Percentiles rank a stretch among this genome's conserved stretches.
phyloP scores from a whole-genome alignment of 1,284 basidiomycete species.

The Puccinia polysora region DNA sequence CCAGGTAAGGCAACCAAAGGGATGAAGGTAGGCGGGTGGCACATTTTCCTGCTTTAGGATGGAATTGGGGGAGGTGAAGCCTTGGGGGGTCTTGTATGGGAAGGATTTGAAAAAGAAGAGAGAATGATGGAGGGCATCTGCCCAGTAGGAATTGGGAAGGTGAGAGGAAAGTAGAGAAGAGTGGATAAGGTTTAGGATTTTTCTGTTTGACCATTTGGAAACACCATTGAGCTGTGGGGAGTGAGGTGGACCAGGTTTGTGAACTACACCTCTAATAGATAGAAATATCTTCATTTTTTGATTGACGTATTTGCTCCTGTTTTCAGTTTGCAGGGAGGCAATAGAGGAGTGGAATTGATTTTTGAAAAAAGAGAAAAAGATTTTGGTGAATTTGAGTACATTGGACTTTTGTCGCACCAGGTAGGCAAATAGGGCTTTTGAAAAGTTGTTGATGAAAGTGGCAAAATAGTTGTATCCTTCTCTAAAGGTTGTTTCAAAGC shows the following conservation, averaged over 20 bases:
- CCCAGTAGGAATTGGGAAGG: neutral
- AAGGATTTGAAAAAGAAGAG: neutral
- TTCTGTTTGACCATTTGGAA: neutral
- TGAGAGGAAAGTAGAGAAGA: neutral
- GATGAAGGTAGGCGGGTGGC: no score
- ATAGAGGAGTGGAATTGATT: neutral
- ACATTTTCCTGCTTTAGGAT: no score
- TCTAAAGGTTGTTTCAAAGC: no score
- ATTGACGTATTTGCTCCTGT: neutral
- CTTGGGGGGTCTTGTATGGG: neutral
- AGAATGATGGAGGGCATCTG: neutral
- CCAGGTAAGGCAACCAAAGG: neutral
- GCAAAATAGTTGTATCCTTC: no score
- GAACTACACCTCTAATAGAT: neutral
- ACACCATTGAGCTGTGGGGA: neutral
- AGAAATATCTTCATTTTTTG: neutral
- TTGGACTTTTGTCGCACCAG: no score
- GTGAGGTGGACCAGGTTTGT: neutral
- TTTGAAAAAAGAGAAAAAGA: neutral
- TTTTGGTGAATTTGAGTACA: neutral
- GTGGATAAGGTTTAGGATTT: neutral
- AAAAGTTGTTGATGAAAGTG: no score
- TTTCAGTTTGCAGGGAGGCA: neutral
- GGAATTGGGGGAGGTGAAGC: neutral
- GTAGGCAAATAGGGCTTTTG: no score